Evolutionary conservation across 305 asterid genomes (phyloP), one percentile per base, ranked within the genome.

Genomic region (Fraxinus dipetala): DNA sequence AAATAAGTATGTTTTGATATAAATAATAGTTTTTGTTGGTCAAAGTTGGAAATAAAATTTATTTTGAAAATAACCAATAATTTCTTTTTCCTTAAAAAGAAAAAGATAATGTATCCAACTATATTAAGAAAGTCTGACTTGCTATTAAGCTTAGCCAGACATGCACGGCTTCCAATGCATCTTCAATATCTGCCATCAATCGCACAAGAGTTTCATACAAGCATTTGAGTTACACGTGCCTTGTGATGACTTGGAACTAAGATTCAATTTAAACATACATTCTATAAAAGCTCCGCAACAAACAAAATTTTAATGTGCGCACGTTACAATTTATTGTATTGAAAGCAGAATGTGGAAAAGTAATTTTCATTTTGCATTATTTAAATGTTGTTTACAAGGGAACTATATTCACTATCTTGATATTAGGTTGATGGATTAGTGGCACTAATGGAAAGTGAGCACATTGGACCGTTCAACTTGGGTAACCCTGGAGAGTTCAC

Each of bases 401-500:
- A 24, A 26, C 35, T 65, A 45, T 45, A 22, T 70, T 14, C 4
- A 38, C n/a, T 70, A 6, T 45, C 22, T 30, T 79, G 31, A 16
- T 82, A 32, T 65, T 79, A 89, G 91, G 91, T 89, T 85, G 88
- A 89, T 82, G 91, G 91, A 54, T 70, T 89, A 81, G 84, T 87
- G 78, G 90, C 90, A n/a, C 78, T 89, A 78, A 89, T 89, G 92
- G 92, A 89, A 79, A 63, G 86, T 2, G 90, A 89, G 84, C 92
- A 89, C 35, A 77, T 87, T 6, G 92, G 92, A 32, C 92, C 92
- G 40, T 89, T 89, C 89, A 89, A 89, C 85, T 80, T 89, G 86
- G 92, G 92, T 11, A 89, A 89, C 24, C 90, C 92, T 5, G 90
- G 91, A 54, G 91, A 89, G 84, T 89, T 89, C 88, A 89, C 91